Percentiles rank a stretch among this genome's conserved stretches.
Evolutionary conservation across 1,284 basidiomycete genomes (phyloP).

Genomic region (Heliocybe sulcata): DNA sequence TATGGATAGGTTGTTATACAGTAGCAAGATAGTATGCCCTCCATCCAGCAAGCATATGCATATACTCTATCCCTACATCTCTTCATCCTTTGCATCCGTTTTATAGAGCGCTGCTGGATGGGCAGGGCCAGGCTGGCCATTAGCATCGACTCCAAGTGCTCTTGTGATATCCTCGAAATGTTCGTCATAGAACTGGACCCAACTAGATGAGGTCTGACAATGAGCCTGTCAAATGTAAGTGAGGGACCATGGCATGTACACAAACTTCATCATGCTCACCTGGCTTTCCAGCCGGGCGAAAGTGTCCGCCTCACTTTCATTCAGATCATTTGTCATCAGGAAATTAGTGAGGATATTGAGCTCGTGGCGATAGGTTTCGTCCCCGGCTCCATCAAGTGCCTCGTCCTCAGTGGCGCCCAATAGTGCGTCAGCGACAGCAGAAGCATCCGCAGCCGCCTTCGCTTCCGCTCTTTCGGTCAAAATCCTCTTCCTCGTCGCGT

Average conservation of each 20-base stretch:
- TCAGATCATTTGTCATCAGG: neutral
- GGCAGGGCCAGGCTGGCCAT: neutral
- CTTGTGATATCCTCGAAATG: neutral
- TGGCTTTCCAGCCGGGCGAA: neutral
- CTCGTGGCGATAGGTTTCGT: neutral
- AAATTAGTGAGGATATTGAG: neutral
- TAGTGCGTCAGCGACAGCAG: neutral
- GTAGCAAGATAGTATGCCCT: too few species aligned
- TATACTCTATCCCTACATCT: neutral
- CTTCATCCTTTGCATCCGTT: neutral
- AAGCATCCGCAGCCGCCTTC: neutral
- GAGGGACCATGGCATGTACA: neutral
- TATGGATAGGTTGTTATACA: too few species aligned
- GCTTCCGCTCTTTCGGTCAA: neutral
- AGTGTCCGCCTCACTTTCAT: neutral
- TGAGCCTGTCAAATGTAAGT: neutral
- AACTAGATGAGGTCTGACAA: neutral
- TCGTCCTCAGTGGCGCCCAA: neutral
- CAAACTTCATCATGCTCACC: neutral
- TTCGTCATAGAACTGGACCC: constrained; percentile 2
- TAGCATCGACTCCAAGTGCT: neutral
- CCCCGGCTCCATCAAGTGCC: neutral
- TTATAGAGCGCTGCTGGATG: neutral
- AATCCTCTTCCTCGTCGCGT: neutral
- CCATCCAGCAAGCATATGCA: too few species aligned